Conservation (phyloP, 495 filamentous ascomycete genomes). For the Penicillium paradoxum region DNA sequence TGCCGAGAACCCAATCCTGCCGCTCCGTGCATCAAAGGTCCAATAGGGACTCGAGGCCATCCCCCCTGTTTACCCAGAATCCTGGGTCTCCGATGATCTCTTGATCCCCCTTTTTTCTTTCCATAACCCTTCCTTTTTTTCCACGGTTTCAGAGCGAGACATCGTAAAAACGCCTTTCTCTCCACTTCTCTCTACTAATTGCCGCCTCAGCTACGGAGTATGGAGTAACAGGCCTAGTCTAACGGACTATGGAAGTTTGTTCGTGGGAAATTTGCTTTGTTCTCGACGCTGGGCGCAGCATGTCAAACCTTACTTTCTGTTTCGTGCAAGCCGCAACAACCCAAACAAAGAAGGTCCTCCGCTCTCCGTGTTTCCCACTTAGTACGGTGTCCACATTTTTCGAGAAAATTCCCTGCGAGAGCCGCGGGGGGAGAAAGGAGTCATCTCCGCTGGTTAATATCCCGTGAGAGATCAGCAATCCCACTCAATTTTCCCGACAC, state of each 20-base stretch:
- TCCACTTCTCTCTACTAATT: not conserved
- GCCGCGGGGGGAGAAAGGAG: slow-evolving; percentile 11
- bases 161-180: not conserved
- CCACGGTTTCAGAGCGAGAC: not conserved
- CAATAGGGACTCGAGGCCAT: slow-evolving; percentile 7
- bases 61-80: slow-evolving; percentile 10
- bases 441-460: slow-evolving; percentile 1
- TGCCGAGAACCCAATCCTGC: slow-evolving; percentile 20
- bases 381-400: slow-evolving; percentile 19
- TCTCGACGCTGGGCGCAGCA: slow-evolving; percentile 13
- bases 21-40: slow-evolving; percentile 10
- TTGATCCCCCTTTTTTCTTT: slow-evolving; percentile 11
- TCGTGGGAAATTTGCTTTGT: not conserved
- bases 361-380: slow-evolving; percentile 7
- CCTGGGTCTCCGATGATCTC: slow-evolving; percentile 16
- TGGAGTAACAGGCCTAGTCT: not conserved
- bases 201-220: not conserved
- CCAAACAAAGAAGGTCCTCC: slow-evolving; percentile 6
- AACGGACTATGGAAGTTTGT: slow-evolving; percentile 2
- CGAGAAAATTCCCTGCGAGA: slow-evolving; percentile 26
- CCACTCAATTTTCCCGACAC: not conserved
- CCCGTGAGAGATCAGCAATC: not conserved
- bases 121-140: not conserved
- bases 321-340: not conserved
- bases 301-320: slow-evolving; percentile 15